Conservation (phyloP, 2,329 filamentous ascomycete genomes). For the Cryphonectria nitschkei region DNA sequence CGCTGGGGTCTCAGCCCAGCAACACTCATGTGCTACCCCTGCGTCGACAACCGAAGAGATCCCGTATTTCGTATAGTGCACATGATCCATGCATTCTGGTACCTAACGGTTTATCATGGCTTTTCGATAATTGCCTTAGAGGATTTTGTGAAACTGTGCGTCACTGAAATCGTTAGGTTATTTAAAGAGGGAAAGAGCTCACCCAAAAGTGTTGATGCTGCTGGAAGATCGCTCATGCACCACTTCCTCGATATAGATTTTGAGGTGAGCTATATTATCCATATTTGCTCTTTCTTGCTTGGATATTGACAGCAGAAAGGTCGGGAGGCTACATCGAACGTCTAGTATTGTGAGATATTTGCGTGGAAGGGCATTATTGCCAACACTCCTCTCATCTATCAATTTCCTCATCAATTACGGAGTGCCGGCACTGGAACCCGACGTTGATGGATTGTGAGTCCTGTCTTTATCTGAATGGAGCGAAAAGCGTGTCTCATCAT, state of each 20-base stretch:
- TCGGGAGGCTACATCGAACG: too few species aligned
- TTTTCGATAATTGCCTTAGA: background rate
- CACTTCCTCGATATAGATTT: background rate
- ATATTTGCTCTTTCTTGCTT: background rate
- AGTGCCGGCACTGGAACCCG: background rate
- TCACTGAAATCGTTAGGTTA: background rate
- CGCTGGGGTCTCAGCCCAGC: background rate
- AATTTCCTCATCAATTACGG: background rate
- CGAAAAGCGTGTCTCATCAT: background rate
- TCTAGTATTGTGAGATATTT: too few species aligned
- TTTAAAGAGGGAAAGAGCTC: background rate
- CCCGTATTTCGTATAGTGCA: background rate
- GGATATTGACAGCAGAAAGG: background rate
- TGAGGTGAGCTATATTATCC: background rate
- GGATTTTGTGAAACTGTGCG: background rate
- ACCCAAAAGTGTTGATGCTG: background rate
- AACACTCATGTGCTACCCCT: background rate
- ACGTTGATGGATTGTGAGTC: background rate
- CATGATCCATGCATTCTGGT: background rate
- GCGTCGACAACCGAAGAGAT: background rate
- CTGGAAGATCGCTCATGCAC: background rate
- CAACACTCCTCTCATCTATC: background rate
- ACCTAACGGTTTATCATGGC: rapidly evolving
- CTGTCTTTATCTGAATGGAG: background rate
- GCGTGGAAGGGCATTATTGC: background rate